phyloP scores from a whole-genome alignment of 495 filamentous ascomycete genomes.

The Podospora appendiculata region DNA sequence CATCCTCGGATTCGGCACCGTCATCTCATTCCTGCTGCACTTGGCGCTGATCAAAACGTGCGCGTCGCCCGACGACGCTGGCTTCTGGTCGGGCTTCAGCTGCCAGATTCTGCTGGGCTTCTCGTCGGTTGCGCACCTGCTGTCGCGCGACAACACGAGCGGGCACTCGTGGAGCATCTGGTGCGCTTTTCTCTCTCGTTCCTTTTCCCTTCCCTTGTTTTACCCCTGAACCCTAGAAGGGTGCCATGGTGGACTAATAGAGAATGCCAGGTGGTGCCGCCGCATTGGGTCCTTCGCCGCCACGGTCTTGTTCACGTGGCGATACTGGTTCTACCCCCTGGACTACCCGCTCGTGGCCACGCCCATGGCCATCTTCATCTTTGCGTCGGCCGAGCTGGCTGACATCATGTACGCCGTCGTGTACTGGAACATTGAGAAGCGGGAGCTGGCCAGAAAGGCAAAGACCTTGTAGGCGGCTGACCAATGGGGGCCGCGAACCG shows the following conservation, averaged over 20 bases:
- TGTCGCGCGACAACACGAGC: background rate
- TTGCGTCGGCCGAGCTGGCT: background rate
- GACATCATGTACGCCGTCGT: background rate
- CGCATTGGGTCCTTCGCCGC: background rate
- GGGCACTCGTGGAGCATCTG: slow-evolving; percentile 1
- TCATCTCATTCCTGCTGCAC: background rate
- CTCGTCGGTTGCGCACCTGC: background rate
- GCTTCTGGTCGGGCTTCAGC: background rate
- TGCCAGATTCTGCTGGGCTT: background rate
- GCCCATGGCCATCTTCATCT: background rate
- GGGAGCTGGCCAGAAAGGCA: background rate
- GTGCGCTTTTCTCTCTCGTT: background rate
- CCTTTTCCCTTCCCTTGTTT: background rate
- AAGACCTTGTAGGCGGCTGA: too few relatives aligned
- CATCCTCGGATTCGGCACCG: background rate
- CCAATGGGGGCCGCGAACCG: too few relatives aligned
- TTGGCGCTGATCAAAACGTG: background rate
- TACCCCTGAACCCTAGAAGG: background rate
- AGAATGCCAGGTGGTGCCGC: background rate
- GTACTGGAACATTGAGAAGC: background rate
- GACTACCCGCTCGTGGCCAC: background rate
- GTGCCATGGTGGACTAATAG: background rate
- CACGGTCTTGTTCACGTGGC: background rate
- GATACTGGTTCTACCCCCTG: background rate
- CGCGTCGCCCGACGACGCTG: background rate